Base-by-base conservation (phyloP, 345 rosid genomes). In the Brassica rapa region DNA sequence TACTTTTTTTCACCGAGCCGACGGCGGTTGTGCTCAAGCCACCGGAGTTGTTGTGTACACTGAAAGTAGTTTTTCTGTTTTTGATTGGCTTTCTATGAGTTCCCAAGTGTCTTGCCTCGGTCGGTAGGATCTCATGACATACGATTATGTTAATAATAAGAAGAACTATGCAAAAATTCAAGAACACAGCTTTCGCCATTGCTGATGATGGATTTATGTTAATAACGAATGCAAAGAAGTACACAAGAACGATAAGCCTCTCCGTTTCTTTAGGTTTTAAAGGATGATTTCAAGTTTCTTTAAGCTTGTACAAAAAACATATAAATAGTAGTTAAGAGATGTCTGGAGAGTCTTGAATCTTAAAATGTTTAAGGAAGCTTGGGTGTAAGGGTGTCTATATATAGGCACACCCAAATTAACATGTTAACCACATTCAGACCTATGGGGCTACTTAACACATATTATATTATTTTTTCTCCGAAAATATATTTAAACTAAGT, bases 71-170 rank as follows among this genome's bases (percentile, higher is more conserved):
- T 6, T 67, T 32, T 6, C 57, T 63, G 19, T 16, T 72, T 71
- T 80, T 69, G 77, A 81, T 66, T 10, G 43, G 8, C 59, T 71
- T 46, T 19, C 10, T 59, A 53, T 49, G 73, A 25, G 62, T 53
- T 74, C 71, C 83, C 73, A 85, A 75, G 56, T 77, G 81, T 62
- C 81, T 80, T 80, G 83, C 89, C 66, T 87, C 86, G 0, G 72
- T 83, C 6, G 25, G 51, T 16, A 57, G 11, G 27, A 51, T 68
- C 68, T 74, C 88, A 30, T 82, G 79, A 77, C 76, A 76, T 57
- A 73, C 35, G 57, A 80, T 59, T 15, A 81, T 32, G 33, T 83
- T 25, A 65, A 84, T 59, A 51, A 83, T 21, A 67, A 87, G 68
- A 63, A 84, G 12, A 9, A 68, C 46, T 55, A 29, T 62, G 68